Evolutionary conservation across 2,329 filamentous ascomycete genomes (phyloP), one percentile per base, ranked within the genome.

Genomic region (Drechmeria coniospora): DNA sequence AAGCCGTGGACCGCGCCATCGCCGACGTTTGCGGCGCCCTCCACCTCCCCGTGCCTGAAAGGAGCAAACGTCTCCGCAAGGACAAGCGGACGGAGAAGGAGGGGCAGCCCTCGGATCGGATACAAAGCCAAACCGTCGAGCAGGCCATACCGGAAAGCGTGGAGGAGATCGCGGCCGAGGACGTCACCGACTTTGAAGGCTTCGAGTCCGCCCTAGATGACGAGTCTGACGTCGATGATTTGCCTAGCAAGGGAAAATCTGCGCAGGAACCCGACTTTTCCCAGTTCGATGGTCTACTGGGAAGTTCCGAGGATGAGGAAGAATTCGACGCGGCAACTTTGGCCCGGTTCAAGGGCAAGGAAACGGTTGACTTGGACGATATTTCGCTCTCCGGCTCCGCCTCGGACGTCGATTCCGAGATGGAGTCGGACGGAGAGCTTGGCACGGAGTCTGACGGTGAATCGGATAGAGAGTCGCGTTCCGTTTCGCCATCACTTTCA

Each of bases 1-100:
- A 61, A 27, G 56, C 57, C 3, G 47, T 67, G 8, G 56, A 62
- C 15, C 55, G 58, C 39, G 66, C 65, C 1, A 37, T 70, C 10
- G 49, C 51, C 30, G 57, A 51, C 16, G 56, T 68, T 3, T 72
- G 67, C 42, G 45, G 53, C 25, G 48, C 53, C 3, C 47, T 74
- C 11, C 52, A 59, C 2, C 54, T 72, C 1, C 45, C 60, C 3
- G 47, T 60, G 29, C 63, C 65, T 1, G 57, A 61, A 28, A 50
- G 50, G 27, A 39, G 35, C 4, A 53, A 50, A 34, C 44, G 44
- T 8, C 35, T 35, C 8, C 46, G 44, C 24, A 50, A 49, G 37
- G 39, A 39, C 13, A 50, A 51, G 34, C 37, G 44, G 17, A 45
- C 48, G 9, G 43, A 48, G 12, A 45, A 46, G 25, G 38, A 44